These are phyloP conservation scores for Myxozyma neglecta DNA, from an alignment of 805 yeast species.

Conservation along the genomic window DNA sequence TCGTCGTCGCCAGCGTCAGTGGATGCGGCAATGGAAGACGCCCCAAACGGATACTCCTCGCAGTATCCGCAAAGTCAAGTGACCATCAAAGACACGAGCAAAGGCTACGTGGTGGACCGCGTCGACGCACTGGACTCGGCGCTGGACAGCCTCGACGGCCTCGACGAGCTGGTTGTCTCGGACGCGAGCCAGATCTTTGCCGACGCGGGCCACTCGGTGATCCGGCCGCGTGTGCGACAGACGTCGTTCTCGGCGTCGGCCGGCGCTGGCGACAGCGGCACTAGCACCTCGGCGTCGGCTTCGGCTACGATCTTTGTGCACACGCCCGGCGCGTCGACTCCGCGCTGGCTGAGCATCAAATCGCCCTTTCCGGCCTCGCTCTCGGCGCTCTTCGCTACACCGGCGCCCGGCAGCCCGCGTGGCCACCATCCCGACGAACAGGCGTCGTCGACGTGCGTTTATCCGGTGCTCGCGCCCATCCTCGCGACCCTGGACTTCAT, in stretches of 20 bases:
- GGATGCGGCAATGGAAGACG: no score
- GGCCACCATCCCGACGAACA: neutral
- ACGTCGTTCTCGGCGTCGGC: constrained; percentile 5
- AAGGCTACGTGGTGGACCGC: neutral
- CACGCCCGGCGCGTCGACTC: constrained; percentile 19
- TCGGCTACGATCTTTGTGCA: constrained; percentile 17
- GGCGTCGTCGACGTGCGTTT: constrained; percentile 1
- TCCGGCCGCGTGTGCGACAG: neutral
- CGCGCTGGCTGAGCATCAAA: constrained; percentile 22
- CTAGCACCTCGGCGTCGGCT: neutral
- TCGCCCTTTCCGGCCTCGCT: constrained; percentile 23
- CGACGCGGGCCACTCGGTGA: constrained; percentile 3
- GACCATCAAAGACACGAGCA: no score
- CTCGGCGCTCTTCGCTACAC: constrained; percentile 21
- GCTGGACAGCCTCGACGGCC: constrained; percentile 12
- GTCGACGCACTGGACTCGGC: neutral
- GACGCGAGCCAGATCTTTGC: constrained; percentile 15
- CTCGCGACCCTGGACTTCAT: constrained; percentile 30
- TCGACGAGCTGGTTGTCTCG: constrained; percentile 22
- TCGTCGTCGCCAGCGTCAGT: no score
- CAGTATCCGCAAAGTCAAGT: no score
- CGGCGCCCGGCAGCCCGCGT: constrained; percentile 20
- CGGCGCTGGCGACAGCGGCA: neutral
- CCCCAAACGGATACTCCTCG: no score
- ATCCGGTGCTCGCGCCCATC: constrained; percentile 35